Percentiles rank a stretch among this genome's conserved stretches.
These are phyloP conservation scores for Amanita pseudoporphyria DNA, from an alignment of 768 basidiomycete genomes.

Conservation along the genomic window DNA sequence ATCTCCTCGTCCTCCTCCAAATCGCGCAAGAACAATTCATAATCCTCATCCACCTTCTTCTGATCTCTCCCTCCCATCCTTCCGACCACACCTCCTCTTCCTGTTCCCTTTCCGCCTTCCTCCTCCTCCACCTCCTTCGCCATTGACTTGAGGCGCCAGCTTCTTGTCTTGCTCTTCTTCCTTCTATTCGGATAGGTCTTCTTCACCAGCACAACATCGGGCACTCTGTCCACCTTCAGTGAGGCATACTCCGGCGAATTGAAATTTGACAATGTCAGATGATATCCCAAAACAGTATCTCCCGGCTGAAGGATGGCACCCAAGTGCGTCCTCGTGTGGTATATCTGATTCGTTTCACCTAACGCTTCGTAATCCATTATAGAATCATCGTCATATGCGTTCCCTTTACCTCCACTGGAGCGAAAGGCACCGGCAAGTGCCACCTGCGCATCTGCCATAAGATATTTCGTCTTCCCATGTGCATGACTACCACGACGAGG, in stretches of 20 bases:
- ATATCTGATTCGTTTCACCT: constrained; percentile 65
- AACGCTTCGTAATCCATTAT: constrained; percentile 56
- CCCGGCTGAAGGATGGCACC: constrained; percentile 89
- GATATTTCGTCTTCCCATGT: constrained; percentile 53
- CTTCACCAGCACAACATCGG: constrained; percentile 89
- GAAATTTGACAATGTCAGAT: constrained; percentile 83
- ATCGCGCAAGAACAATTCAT: constrained; percentile 91
- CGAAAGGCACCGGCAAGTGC: constrained; percentile 75
- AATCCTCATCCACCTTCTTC: constrained; percentile 29
- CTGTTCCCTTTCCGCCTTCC: constrained; percentile 50
- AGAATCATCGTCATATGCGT: constrained; percentile 32
- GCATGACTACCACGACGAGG: constrained; percentile 14
- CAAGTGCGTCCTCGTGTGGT: constrained; percentile 94
- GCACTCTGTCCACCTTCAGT: constrained; percentile 57
- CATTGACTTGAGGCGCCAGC: constrained; percentile 87
- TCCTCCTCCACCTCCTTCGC: constrained; percentile 88
- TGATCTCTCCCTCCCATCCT: constrained; percentile 83
- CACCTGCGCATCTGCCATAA: constrained; percentile 79
- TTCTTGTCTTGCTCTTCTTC: constrained; percentile 80
- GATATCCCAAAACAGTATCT: constrained; percentile 87
- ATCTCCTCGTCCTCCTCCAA: constrained; percentile 93
- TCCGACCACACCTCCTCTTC: constrained; percentile 51
- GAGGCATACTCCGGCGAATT: constrained; percentile 81
- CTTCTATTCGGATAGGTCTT: constrained; percentile 92
- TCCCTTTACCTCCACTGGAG: constrained; percentile 25